Base-by-base conservation (phyloP, 1,139 yeast species). In the Casaregolazyma lundiana region DNA sequence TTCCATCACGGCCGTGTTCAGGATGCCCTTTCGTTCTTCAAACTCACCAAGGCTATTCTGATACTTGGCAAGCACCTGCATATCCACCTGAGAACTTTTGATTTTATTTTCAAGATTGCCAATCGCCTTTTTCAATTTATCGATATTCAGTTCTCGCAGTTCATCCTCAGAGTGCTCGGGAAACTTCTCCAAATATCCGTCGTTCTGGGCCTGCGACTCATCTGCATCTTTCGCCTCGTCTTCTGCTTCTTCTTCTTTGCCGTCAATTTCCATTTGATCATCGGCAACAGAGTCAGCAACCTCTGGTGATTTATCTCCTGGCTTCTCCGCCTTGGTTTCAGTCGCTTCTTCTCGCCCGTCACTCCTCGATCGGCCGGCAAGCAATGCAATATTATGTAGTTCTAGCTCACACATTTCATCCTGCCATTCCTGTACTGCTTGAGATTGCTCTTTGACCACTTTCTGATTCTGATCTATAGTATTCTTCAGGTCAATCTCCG, bases 51-150 rank as follows among this genome's bases (percentile, higher is more conserved):
- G 76, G 52, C 94, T 78, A 43, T 69, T 64, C 1, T 87, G 84
- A 61, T 89, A 92, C 55, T 89, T 96, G 51, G 78, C 79, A 46
- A 92, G 70, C 2, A 87, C 77, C 50, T 84, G 90, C 51, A 84
- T 73, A 62, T 92, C 94, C 6, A 84, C 81, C 51, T 75, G 76
- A 7, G 81, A 78, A 30, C 73, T 73, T 13, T 75, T 75, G 60
- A 86, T 71, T 47, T 75, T 76, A 7, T 70, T 73, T 53, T 86
- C 84, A 34, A 86, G 64, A 17, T 68, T 70, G 5, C 69, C 75
- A 37, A 88, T 76, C 2, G 47, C 21, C 39, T 44, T 44, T 48
- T 76, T 75, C 11, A 87, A 66, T 2, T 61, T 65, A 4, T 73
- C 78, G 41, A 76, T 60, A 61, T 86, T 75, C 26, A 83, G 54